These are phyloP conservation scores for Saxophila tyrrhenica DNA, from an alignment of 495 filamentous ascomycete species.

Conservation along the genomic window DNA sequence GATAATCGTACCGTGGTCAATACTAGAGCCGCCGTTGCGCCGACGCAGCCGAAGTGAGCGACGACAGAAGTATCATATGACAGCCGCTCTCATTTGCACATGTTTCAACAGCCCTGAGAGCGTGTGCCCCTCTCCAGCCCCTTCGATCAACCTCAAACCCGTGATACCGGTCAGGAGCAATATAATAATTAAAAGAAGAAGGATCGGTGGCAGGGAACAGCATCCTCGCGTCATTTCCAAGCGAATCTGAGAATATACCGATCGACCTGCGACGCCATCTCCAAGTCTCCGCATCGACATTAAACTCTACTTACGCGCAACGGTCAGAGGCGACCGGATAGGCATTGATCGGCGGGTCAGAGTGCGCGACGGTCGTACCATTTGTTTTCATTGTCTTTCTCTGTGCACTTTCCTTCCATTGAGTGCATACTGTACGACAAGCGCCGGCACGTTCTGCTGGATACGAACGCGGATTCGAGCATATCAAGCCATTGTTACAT, in stretches of 20 bases:
- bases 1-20: no score
- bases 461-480: neutral
- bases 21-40: neutral
- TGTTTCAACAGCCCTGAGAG: neutral
- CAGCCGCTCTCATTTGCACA: constrained; percentile 1
- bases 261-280: neutral
- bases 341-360: neutral
- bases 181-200: no score
- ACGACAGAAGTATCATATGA: no score
- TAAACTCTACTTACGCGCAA: neutral
- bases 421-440: neutral
- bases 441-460: neutral
- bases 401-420: no score
- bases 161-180: no score
- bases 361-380: neutral
- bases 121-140: neutral
- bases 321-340: neutral
- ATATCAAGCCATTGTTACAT: no score
- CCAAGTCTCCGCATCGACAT: neutral
- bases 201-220: no score
- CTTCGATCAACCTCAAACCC: no score
- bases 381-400: neutral
- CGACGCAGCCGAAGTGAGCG: neutral
- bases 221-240: no score
- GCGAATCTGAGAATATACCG: no score